Evolutionary conservation across 148 eudicot species (phyloP), one percentile per base, ranked within the genome.

Genomic region (Rhododendron vialii): DNA sequence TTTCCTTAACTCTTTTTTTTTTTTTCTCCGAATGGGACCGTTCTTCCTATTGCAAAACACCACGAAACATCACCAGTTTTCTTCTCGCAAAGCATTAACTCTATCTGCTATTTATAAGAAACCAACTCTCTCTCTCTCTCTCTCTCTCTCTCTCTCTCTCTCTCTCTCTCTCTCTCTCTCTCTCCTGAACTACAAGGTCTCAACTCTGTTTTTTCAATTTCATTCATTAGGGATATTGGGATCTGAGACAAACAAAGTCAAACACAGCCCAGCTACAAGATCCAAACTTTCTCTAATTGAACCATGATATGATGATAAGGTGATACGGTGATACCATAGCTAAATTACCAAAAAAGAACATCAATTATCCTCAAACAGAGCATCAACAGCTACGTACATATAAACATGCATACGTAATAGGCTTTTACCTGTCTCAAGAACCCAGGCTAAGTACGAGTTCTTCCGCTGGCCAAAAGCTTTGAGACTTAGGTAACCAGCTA

Each of bases 401-500:
- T 10, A 59, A 47, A 41, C 61, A 55, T 4, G 1, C 61, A 55
- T 18, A 17, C 7, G 14, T 28, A 45, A 20, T 47, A 33, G 50
- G 20, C n/a, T 8, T 61, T 69, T 90, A 97, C 99, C 95, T 2
- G 94, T 93, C 81, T 95, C 95, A 83, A 95, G 91, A 90, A 94
- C 89, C 80, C 92, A 91, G 26, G 98, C 99, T 76, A 98, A 82
- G 88, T 89, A 92, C 0, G 98, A 93, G 85, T 94, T 98, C 80
- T 89, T 94, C 78, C 90, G 87, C 89, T 95, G 95, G 30, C 92
- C 83, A 18, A 90, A 98, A 35, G 99, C 94, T 15, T 85, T 88
- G 50, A 94, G 95, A 76, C 98, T 98, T 86, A 98, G 90, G 88
- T 92, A 94, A 13, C 98, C 98, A 85, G 98, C 98, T 43, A 98